A percentile compares a stretch with the other conserved stretches of the same genome.
These are phyloP conservation scores for Blastomyces percursus DNA, from an alignment of 2,329 filamentous ascomycete genomes.

Conservation along the genomic window DNA sequence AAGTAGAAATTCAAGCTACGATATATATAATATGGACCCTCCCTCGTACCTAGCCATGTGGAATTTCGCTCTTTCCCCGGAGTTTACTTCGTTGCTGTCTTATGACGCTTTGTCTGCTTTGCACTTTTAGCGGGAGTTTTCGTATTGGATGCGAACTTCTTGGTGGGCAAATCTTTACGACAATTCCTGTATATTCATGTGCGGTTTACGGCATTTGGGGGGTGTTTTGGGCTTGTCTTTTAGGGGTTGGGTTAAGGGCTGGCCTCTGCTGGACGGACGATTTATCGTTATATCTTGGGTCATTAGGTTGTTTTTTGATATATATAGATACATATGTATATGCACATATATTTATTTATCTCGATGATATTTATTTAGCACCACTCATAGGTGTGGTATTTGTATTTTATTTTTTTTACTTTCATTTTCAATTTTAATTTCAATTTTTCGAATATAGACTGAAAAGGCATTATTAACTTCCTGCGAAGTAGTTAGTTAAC, in stretches of 20 bases:
- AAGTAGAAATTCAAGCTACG: background rate
- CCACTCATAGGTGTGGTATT: too few relatives aligned
- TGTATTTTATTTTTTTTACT: too few relatives aligned
- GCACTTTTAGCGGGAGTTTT: conserved; percentile 1
- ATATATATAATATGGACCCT: background rate
- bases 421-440: too few relatives aligned
- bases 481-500: too few relatives aligned
- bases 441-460: too few relatives aligned
- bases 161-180: background rate
- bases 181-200: background rate
- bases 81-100: background rate
- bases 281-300: background rate
- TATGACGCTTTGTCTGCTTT: background rate
- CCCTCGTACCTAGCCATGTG: background rate
- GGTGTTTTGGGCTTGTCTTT: background rate
- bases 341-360: background rate
- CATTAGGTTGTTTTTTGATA: background rate
- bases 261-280: background rate
- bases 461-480: too few relatives aligned
- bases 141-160: background rate
- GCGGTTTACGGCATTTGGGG: background rate
- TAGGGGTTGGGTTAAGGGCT: background rate
- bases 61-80: background rate
- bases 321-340: background rate
- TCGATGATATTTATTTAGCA: background rate